Base-by-base conservation (phyloP, 345 rosid genomes). In the Mercurialis annua region DNA sequence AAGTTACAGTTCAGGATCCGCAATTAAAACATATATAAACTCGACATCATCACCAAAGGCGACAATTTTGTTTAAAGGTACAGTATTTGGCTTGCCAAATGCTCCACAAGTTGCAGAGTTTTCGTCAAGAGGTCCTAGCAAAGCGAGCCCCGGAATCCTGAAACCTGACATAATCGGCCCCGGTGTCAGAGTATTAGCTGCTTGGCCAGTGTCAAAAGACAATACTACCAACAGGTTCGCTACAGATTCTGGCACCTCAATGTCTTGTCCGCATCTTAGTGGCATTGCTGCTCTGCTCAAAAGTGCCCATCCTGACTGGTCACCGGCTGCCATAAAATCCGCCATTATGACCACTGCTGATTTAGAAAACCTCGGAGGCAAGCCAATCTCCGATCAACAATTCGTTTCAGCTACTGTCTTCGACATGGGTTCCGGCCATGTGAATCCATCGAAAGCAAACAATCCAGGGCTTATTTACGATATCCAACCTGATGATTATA, bases 251-350 rank as follows among this genome's bases (percentile, higher is more conserved):
- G 91, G 91, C 66, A 86, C 88, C 54, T 86, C 91, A 10, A 86
- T 86, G 91, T 73, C 91, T 0, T 79, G 84, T 65, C 87, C 91
- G 23, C 83, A 82, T 70, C 83, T 86, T 21, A 70, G 83, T 18
- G 91, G 85, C 46, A 79, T 86, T 10, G 84, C 80, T 10, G 84
- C 87, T 56, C 78, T 89, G 73, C 80, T 86, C 50, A 86, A 62
- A 70, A 68, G 81, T 42, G 29, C 71, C 17, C 85, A 84, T 47
- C 78, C 80, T 20, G 66, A 72, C 14, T 82, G 91, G 91, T 84
- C 91, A 51, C 87, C 91, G 0, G 87, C 86, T 0, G 87, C 88
- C 56, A 76, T 86, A 51, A 82, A 79, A 78, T 86, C 91, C 16
- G 85, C 91, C 16, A 73, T 84, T 1, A 80, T 86, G 42, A 84